A percentile compares a stretch with the other conserved stretches of the same genome.
Conservation (phyloP, 1,284 basidiomycete genomes). For the Porogramme epimiltina region DNA sequence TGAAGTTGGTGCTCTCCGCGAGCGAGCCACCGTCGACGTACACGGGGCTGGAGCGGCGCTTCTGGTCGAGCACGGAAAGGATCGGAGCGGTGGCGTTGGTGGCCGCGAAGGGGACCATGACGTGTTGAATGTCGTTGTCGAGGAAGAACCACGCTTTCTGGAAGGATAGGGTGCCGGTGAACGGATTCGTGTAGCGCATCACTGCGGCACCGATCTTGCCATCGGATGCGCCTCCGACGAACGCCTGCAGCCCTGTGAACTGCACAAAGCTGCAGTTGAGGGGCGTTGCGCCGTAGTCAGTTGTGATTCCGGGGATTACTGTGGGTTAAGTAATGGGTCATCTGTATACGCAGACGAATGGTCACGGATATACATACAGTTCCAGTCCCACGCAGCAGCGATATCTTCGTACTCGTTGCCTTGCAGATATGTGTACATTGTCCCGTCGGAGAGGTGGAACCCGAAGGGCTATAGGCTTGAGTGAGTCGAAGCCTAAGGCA, state of each 20-base stretch:
- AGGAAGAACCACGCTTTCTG: conserved; percentile 78
- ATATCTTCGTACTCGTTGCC: conserved; percentile 75
- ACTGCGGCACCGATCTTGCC: conserved; percentile 54
- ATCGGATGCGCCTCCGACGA: conserved; percentile 66
- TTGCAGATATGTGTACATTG: conserved; percentile 60
- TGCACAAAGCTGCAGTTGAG: conserved; percentile 45
- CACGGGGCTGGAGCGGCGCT: conserved; percentile 44
- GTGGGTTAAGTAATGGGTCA: neutral
- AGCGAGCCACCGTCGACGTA: conserved; percentile 43
- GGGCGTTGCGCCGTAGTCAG: conserved; percentile 56
- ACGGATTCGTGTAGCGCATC: conserved; percentile 67
- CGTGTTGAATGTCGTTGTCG: conserved; percentile 58
- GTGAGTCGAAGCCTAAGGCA: neutral
- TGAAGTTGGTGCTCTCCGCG: conserved; percentile 31
- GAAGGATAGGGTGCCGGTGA: conserved; percentile 54
- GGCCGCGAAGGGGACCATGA: conserved; percentile 54
- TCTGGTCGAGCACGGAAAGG: conserved; percentile 68
- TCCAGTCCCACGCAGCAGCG: conserved; percentile 72
- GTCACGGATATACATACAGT: conserved; percentile 46
- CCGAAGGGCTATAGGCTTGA: conserved; percentile 49
- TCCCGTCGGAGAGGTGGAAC: conserved; percentile 69
- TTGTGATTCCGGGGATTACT: conserved; percentile 65
- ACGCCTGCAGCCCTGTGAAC: conserved; percentile 49
- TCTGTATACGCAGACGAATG: neutral
- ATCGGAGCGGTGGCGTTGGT: conserved; percentile 44